Evolutionary conservation across 1,284 basidiomycete species (phyloP).

Genomic region (Sporisorium graminicola): DNA sequence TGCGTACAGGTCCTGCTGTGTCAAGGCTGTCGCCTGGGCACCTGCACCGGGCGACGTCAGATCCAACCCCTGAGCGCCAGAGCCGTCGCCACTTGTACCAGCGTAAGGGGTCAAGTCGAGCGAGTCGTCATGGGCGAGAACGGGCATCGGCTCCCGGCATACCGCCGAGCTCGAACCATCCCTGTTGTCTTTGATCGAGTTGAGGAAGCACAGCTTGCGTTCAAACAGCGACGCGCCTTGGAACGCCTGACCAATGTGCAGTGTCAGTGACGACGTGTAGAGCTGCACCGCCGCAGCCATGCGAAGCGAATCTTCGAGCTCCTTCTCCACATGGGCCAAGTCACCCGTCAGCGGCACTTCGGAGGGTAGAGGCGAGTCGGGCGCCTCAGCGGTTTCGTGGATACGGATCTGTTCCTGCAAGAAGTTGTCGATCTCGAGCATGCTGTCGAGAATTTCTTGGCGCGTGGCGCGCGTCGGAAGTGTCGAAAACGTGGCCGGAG

Average conservation of each 20-base stretch:
- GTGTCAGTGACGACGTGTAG: conserved; percentile 61
- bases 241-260: conserved; percentile 65
- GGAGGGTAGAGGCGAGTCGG: conserved; percentile 34
- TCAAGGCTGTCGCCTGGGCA: conserved; percentile 15
- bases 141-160: conserved; percentile 61
- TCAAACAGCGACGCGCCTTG: conserved; percentile 64
- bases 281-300: conserved; percentile 61
- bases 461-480: conserved; percentile 48
- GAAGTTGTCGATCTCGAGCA: conserved; percentile 59
- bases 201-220: conserved; percentile 66
- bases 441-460: conserved; percentile 60
- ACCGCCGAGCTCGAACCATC: conserved; percentile 38
- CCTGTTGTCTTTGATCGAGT: conserved; percentile 57
- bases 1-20: conserved; percentile 57
- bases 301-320: conserved; percentile 56
- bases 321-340: conserved; percentile 50
- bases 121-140: conserved; percentile 27
- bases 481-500: conserved; percentile 41
- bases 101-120: conserved; percentile 20
- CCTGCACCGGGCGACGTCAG: conserved; percentile 18
- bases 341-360: conserved; percentile 39
- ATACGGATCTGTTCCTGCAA: conserved; percentile 60
- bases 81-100: conserved; percentile 12
- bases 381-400: conserved; percentile 34
- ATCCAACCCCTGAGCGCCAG: neutral